phyloP scores from a whole-genome alignment of 1,284 basidiomycete species.

The Heterobasidion parviporum region DNA sequence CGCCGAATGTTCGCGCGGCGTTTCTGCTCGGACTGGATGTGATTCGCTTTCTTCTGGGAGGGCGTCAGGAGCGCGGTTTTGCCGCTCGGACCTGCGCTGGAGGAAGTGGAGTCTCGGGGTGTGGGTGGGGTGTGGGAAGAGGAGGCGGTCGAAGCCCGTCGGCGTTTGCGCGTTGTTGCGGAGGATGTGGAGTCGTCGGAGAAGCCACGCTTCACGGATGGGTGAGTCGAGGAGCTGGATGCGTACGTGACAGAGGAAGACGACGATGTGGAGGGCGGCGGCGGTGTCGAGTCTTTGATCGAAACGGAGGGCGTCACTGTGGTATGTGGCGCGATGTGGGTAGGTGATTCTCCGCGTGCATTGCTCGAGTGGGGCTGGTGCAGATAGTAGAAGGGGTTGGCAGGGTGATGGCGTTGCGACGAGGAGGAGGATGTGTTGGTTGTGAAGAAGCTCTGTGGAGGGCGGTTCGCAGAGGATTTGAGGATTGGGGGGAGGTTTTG shows the following conservation, averaged over 20 bases:
- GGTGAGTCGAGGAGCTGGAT: conserved; percentile 5
- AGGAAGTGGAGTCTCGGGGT: not conserved
- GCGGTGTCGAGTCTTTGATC: not conserved
- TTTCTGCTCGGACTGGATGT: conserved; percentile 87
- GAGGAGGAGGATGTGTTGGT: not conserved
- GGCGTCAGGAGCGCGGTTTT: conserved; percentile 28
- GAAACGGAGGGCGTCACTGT: not conserved
- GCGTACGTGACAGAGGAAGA: conserved; percentile 6
- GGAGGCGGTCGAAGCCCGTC: conserved; percentile 5
- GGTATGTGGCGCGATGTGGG: not conserved
- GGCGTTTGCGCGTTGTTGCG: conserved; percentile 5
- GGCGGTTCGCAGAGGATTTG: not conserved
- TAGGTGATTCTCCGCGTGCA: not conserved
- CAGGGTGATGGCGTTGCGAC: not conserved
- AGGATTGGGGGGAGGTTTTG: conserved; percentile 11
- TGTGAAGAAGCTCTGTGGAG: not conserved
- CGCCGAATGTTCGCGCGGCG: conserved; percentile 84
- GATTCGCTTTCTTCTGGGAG: conserved; percentile 89
- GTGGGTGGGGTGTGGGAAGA: conserved; percentile 5
- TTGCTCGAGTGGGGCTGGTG: not conserved
- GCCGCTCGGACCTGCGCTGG: not conserved
- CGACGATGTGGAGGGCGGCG: conserved; percentile 6
- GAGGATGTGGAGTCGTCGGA: conserved; percentile 9
- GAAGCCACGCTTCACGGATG: conserved; percentile 8
- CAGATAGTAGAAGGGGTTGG: not conserved